Base-by-base conservation (phyloP, 495 filamentous ascomycete species). In the Alectoria sarmentosa region DNA sequence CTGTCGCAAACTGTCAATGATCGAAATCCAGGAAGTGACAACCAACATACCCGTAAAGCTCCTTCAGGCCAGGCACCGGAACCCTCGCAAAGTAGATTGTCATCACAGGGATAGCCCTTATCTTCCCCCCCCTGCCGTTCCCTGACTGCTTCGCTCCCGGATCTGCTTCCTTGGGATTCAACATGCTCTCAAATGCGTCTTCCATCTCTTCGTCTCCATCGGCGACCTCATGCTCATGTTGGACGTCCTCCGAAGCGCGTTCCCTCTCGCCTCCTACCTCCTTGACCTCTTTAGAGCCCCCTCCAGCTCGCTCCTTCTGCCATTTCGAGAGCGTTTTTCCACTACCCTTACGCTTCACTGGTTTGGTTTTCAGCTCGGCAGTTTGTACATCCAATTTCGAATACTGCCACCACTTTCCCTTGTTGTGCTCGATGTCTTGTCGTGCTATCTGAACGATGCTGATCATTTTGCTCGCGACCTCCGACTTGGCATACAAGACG, bases 381-480 rank as follows among this genome's bases (percentile, higher is more conserved):
- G 59, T 46, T 32, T 69, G 67, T 23, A 30, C 59, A 41, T 63
- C 52, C 42, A 76, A 37, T 37, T 65, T 66, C 13, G 61, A 71
- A 64, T 90, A 90, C 71, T 90, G 85, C 68, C 75, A 89, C 81
- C 82, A 87, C 62, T 75, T 76, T 49, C 77, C 76, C 2, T 78
- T 77, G 49, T 72, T 71, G 59, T 81, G 76, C n/a, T 64, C 74
- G 52, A 90, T 75, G 36, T 83, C 78, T 28, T 84, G 75, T 67
- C 87, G 87, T 17, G 82, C 76, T 21, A 90, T 83, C 73, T 90
- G 88, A 37, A 80, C 78, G 30, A 90, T 78, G 19, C 81, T 84
- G 64, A 89, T 80, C 60, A 87, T 76, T 71, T 90, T 91, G 66
- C 75, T 72, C 8, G 82, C 77, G 3, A 76, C 77, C 8, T 69